Evolutionary conservation across 148 eudicot species (phyloP).

Genomic region (Simmondsia chinensis): DNA sequence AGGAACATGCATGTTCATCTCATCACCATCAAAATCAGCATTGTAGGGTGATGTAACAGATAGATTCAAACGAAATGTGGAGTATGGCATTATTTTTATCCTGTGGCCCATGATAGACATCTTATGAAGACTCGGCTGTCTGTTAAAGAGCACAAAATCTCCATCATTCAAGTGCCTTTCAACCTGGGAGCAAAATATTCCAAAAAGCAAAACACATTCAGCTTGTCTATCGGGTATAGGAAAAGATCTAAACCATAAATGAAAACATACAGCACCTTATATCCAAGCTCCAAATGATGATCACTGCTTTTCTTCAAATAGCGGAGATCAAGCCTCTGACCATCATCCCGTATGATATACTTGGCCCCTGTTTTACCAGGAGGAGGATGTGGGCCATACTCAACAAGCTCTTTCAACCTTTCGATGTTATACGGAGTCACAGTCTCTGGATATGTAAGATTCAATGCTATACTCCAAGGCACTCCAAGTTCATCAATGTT

Average conservation of each 20-base stretch:
- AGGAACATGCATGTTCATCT: constrained; percentile 99
- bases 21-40: constrained; percentile 99
- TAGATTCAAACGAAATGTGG: constrained; percentile 85
- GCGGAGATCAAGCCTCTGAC: constrained; percentile 99
- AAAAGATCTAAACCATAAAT: too few species aligned
- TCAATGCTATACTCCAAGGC: constrained; percentile 99
- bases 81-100: constrained; percentile 97
- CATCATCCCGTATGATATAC: constrained; percentile 95
- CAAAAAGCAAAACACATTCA: constrained; percentile 1
- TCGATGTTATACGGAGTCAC: constrained; percentile 98
- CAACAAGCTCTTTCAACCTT: constrained; percentile 99
- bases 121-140: constrained; percentile 99
- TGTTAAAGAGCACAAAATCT: constrained; percentile 91
- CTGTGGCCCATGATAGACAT: constrained; percentile 99
- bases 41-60: constrained; percentile 97
- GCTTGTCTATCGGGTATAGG: too few species aligned
- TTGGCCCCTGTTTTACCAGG: constrained; percentile 99
- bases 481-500: constrained; percentile 96
- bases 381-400: constrained; percentile 98
- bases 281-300: constrained; percentile 95
- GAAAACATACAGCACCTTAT: constrained; percentile 41
- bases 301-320: constrained; percentile 96
- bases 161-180: constrained; percentile 96
- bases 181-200: constrained; percentile 49
- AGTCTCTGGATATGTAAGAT: constrained; percentile 98